Conservation (phyloP, 192 early-diverging fungal species). For the Entrophospora sp. region DNA sequence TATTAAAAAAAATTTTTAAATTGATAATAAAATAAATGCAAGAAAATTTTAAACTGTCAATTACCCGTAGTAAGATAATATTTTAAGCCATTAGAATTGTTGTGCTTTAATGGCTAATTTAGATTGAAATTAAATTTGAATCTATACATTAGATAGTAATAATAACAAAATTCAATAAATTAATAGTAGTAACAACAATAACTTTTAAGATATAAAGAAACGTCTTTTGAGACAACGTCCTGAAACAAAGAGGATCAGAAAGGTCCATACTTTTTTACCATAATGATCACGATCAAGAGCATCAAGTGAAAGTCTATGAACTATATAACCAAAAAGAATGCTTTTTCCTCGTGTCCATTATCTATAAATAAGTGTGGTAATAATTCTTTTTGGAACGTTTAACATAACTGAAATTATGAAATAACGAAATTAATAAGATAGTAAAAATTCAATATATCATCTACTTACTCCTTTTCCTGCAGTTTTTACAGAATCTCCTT, state of each 20-base stretch:
- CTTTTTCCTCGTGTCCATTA: constrained; percentile 76
- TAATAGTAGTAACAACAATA: constrained; percentile 27
- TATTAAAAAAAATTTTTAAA: neutral
- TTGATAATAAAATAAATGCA: neutral
- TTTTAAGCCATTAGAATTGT: constrained; percentile 85
- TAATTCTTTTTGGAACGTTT: constrained; percentile 92
- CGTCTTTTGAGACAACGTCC: constrained; percentile 89
- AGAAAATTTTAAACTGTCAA: constrained; percentile 54
- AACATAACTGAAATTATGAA: constrained; percentile 56
- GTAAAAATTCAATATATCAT: neutral
- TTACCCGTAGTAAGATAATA: constrained; percentile 98
- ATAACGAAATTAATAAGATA: too few species aligned
- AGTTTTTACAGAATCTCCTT: constrained; percentile 72
- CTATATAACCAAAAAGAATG: constrained; percentile 99
- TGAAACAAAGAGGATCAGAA: constrained; percentile 91
- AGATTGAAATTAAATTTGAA: constrained; percentile 76
- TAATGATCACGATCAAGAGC: constrained; percentile 98
- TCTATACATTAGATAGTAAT: constrained; percentile 63
- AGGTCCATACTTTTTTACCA: constrained; percentile 98
- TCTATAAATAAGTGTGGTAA: constrained; percentile 90
- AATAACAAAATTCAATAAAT: neutral
- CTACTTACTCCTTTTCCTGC: constrained; percentile 46
- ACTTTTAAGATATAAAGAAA: constrained; percentile 78
- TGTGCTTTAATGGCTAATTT: constrained; percentile 70
- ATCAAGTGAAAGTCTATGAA: constrained; percentile 84